Evolutionary conservation across 2,329 filamentous ascomycete species (phyloP).

Genomic region (Aureobasidium sp.): DNA sequence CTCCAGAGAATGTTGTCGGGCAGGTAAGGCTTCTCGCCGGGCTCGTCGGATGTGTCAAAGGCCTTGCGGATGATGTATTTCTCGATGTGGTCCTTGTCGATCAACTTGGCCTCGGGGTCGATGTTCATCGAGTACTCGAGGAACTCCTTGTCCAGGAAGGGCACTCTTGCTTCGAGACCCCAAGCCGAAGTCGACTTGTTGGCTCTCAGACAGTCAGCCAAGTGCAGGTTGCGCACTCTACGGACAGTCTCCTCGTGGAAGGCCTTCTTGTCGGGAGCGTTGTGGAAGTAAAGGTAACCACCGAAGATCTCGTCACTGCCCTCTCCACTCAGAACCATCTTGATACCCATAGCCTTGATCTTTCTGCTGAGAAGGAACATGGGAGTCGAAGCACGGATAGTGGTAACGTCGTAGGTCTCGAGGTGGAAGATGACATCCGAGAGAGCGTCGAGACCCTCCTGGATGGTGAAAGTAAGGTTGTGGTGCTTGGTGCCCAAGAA

Average conservation of each 20-base stretch:
- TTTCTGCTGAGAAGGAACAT: slow-evolving; percentile 98
- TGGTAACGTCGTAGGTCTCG: slow-evolving; percentile 96
- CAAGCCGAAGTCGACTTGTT: slow-evolving; percentile 99
- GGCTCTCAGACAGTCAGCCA: slow-evolving; percentile 92
- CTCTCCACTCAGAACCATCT: slow-evolving; percentile 98
- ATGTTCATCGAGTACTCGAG: slow-evolving; percentile 89
- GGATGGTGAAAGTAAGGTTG: slow-evolving; percentile 95
- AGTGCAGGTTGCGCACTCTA: slow-evolving; percentile 91
- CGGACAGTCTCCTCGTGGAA: slow-evolving; percentile 94
- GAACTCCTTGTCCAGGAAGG: slow-evolving; percentile 97
- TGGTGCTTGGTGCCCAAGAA: slow-evolving; percentile 98
- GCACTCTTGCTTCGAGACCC: slow-evolving; percentile 95
- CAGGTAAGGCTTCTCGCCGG: slow-evolving; percentile 75
- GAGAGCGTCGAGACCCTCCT: slow-evolving; percentile 93
- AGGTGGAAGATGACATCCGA: slow-evolving; percentile 98
- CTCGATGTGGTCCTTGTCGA: slow-evolving; percentile 80
- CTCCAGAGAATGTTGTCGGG: slow-evolving; percentile 93
- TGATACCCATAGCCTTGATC: slow-evolving; percentile 99
- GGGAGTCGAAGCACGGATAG: slow-evolving; percentile 93
- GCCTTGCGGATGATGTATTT: slow-evolving; percentile 98
- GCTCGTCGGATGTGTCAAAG: slow-evolving; percentile 88
- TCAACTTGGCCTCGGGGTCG: slow-evolving; percentile 93
- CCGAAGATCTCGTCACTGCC: slow-evolving; percentile 98
- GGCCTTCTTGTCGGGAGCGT: slow-evolving; percentile 79
- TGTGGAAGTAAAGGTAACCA: slow-evolving; percentile 97